Evolutionary conservation across 164 flowering plant species (phyloP).

Genomic region (Chloranthus sessilifolius): DNA sequence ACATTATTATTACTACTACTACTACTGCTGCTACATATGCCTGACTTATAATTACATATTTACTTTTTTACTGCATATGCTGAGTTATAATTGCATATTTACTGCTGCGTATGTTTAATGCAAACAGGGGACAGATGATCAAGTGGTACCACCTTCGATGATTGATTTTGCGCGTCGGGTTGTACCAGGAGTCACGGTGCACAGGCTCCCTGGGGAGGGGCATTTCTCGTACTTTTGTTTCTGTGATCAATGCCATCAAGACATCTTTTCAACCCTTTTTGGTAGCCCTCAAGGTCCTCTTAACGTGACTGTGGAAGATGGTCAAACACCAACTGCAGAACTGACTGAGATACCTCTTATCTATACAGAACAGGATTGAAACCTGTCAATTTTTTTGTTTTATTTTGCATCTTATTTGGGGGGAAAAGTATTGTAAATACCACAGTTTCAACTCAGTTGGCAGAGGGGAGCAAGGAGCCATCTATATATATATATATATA

Average conservation of each 20-base stretch:
- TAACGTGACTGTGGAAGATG: conserved; percentile 13
- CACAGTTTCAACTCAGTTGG: conserved; percentile 8
- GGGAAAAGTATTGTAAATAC: conserved; percentile 16
- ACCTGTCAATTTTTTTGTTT: neutral
- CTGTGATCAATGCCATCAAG: conserved; percentile 82
- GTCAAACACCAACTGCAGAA: conserved; percentile 9
- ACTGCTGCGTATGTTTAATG: neutral
- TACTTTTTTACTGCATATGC: too few relatives aligned
- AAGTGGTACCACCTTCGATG: conserved; percentile 61
- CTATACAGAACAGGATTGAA: conserved; percentile 2
- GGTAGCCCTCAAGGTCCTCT: conserved; percentile 69
- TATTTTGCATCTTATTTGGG: neutral
- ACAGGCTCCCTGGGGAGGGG: conserved; percentile 73
- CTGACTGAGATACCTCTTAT: conserved; percentile 7
- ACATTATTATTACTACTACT: too few relatives aligned
- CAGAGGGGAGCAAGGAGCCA: too few relatives aligned
- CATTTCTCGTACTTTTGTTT: conserved; percentile 81
- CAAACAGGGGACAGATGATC: conserved; percentile 85
- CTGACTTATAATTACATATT: too few relatives aligned
- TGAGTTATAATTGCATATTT: too few relatives aligned
- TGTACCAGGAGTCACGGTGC: conserved; percentile 59
- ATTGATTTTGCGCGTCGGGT: conserved; percentile 58
- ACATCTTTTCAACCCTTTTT: conserved; percentile 65
- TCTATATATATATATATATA: too few relatives aligned
- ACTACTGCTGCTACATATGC: too few relatives aligned